Base-by-base conservation (phyloP, 176 grass and related monocot species). In the Musa troglodytarum region DNA sequence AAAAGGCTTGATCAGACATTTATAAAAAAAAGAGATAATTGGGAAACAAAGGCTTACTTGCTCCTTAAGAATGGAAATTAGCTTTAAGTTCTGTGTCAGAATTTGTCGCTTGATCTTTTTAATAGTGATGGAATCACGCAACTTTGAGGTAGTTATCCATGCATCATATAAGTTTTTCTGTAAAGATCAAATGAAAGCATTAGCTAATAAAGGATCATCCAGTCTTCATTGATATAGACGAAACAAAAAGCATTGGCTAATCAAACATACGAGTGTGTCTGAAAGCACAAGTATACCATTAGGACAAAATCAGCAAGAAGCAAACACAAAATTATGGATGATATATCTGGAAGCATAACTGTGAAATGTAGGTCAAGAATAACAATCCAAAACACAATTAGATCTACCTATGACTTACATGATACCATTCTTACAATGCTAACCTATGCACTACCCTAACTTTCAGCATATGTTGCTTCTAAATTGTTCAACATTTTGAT, bases 91-190 rank as follows among this genome's bases (percentile, higher is more conserved):
- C 15, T 79, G 77, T 25, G 10, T 79, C 52, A 79, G 65, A 79
- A 69, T 23, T 69, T 79, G 65, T 66, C 70, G 77, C 25, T 56
- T 79, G 22, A 49, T 79, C 65, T 11, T 79, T 56, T 79, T 70
- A 79, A 55, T 12, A 69, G 77, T 49, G 65, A 79, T 67, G 52
- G 77, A 79, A 79, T 79, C 77, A 56, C 53, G 77, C 65, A 79
- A 57, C 23, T 69, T 26, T 67, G 24, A 49, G 52, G 53, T 49
- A 69, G 17, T 70, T 22, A 57, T 79, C 77, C 77, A 79, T 21
- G 77, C 65, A 79, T 70, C 49, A 50, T 70, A 69, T 25, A 79
- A 22, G 22, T 55, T 79, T 50, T 70, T 79, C 76, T 78, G 76
- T 17, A 78, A 64, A 68, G 9, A 74, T n/a, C 51, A 74, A 74